These are phyloP conservation scores for Hymenoscyphus albidus DNA, from an alignment of 2,329 filamentous ascomycete species.

Conservation along the genomic window DNA sequence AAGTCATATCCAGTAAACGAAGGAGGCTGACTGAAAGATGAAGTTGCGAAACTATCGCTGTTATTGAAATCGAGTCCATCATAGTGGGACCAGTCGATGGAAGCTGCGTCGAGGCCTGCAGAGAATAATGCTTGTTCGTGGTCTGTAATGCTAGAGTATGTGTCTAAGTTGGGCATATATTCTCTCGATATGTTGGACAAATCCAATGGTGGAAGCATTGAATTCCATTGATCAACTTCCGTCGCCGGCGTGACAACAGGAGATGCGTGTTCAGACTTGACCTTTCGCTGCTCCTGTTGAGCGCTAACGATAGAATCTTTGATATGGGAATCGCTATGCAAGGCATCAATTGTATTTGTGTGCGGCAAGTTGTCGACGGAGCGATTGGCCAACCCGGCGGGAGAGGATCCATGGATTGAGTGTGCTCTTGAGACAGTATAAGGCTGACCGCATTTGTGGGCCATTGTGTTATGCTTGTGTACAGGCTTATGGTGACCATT, in stretches of 20 bases:
- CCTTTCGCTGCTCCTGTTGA: conserved; percentile 45
- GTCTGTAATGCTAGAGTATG: conserved; percentile 48
- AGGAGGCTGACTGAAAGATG: conserved; percentile 52
- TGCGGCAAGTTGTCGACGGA: conserved; percentile 44
- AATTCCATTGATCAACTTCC: conserved; percentile 47
- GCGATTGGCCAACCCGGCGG: conserved; percentile 45
- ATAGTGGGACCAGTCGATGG: conserved; percentile 52
- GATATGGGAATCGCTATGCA: conserved; percentile 36
- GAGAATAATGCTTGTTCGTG: conserved; percentile 55
- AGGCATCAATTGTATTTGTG: conserved; percentile 40
- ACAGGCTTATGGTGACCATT: conserved; percentile 62
- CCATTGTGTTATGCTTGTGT: conserved; percentile 56
- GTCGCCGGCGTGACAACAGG: conserved; percentile 49
- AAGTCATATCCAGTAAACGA: conserved; percentile 54
- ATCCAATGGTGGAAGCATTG: conserved; percentile 54
- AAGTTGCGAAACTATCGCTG: conserved; percentile 46
- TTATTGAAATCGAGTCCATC: conserved; percentile 48
- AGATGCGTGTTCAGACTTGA: conserved; percentile 60
- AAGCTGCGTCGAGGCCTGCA: conserved; percentile 55
- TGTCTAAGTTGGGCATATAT: conserved; percentile 45
- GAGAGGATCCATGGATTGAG: conserved; percentile 49
- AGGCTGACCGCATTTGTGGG: conserved; percentile 56
- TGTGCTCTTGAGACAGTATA: conserved; percentile 58
- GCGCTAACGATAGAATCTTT: conserved; percentile 38
- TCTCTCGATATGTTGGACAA: conserved; percentile 51